Base-by-base conservation (phyloP, 2,329 filamentous ascomycete species). In the Penicillium brevicompactum region DNA sequence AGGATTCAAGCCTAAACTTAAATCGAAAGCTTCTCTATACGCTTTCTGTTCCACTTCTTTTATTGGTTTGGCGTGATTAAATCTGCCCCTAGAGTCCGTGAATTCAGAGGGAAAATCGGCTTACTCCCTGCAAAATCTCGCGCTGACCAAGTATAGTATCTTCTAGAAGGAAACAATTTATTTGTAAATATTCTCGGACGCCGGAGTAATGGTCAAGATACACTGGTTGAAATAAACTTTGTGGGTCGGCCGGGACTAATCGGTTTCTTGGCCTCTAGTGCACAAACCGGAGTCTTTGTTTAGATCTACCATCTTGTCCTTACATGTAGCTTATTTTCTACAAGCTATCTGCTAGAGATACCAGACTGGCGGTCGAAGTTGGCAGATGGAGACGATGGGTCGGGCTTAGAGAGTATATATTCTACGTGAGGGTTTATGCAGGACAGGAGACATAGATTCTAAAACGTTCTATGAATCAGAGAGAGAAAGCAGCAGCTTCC, bases 101-200 rank as follows among this genome's bases (percentile, higher is more conserved):
- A 14, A 45, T 45, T 45, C 11, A 45, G 42, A 45, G 42, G 22
- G 42, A n/a, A 45, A 46, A 45, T 45, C 43, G 43, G 43, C 22
- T 24, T 24, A 24, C 24, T 24, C 24, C 24, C 24, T 24, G 24
- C 24, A 24, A 24, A 24, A 24, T 24, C 24, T 45, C 43, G 5
- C 43, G 43, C 43, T 31, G 24, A 10, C 14, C 13, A 45, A 45
- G 7, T 9, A 18, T 45, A 32, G 43, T 31, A 30, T 32, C 16
- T 31, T 45, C 14, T 45, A 45, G 43, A 45, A 45, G 43, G n/a
- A 31, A 45, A 32, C 27, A 45, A 24, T 18, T 16, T 45, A 16
- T 31, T 45, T 24, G 43, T 16, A 32, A 45, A 45, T 45, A 45
- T 45, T 31, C 24, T 45, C 43, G 43, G n/a, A 30, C 43, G 22